Percentiles rank a stretch among this genome's conserved stretches.
Conservation (phyloP, 805 yeast species). For the Spathaspora sp. region DNA sequence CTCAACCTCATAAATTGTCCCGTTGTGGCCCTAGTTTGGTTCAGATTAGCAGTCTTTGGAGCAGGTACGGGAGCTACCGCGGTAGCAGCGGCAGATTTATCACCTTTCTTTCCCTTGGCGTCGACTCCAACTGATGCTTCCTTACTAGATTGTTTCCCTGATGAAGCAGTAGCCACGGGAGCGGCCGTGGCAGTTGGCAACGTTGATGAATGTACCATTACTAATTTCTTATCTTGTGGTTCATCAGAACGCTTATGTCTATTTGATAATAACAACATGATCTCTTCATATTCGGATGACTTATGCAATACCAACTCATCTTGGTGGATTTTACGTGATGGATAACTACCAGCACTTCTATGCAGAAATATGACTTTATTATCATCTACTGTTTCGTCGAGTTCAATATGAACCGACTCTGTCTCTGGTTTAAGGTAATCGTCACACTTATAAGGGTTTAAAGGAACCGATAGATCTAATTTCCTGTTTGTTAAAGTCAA, state of each 20-base stretch:
- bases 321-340: slow-evolving; percentile 36
- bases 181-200: slow-evolving; percentile 14
- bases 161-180: slow-evolving; percentile 9
- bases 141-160: slow-evolving; percentile 14
- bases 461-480: slow-evolving; percentile 67
- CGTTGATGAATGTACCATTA: slow-evolving; percentile 31
- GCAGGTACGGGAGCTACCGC: slow-evolving; percentile 12
- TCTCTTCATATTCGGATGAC: slow-evolving; percentile 79
- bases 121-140: slow-evolving; percentile 28
- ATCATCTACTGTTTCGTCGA: slow-evolving; percentile 31
- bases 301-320: slow-evolving; percentile 54
- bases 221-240: slow-evolving; percentile 33
- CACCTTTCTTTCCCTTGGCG: slow-evolving; percentile 19
- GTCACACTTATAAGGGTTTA: slow-evolving; percentile 59
- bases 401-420: slow-evolving; percentile 45
- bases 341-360: slow-evolving; percentile 27
- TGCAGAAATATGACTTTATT: slow-evolving; percentile 26
- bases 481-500: slow-evolving; percentile 75
- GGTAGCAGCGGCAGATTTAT: slow-evolving; percentile 11
- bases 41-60: slow-evolving; percentile 3
- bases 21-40: slow-evolving; percentile 22
- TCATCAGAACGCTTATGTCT: slow-evolving; percentile 38
- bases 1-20: slow-evolving; percentile 81
- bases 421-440: slow-evolving; percentile 46
- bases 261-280: slow-evolving; percentile 57